These are phyloP conservation scores for Botrytis elliptica DNA, from an alignment of 2,329 filamentous ascomycete genomes.

Conservation along the genomic window DNA sequence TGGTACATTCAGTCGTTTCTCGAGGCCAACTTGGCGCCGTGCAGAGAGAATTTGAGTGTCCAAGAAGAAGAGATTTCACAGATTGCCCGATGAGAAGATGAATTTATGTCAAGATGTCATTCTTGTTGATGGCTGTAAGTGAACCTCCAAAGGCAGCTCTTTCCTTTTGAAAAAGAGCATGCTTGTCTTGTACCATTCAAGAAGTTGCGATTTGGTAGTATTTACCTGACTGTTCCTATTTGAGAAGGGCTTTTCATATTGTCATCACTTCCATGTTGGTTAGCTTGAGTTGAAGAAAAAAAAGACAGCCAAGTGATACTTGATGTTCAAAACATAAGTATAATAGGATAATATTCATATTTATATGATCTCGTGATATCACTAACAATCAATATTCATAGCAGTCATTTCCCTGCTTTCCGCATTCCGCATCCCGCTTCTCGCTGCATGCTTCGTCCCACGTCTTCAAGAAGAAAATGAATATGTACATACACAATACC, in stretches of 20 bases:
- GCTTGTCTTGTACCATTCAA: background rate
- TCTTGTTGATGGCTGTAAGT: background rate
- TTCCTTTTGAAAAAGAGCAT: background rate
- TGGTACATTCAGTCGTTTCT: background rate
- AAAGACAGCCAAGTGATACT: background rate
- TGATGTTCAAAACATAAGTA: background rate
- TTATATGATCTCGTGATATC: conserved; percentile 25
- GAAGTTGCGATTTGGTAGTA: background rate
- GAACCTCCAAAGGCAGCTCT: background rate
- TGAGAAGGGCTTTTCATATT: background rate
- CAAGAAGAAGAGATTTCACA: background rate
- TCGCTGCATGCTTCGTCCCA: background rate
- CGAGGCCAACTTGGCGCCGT: too few species aligned
- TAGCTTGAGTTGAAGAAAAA: background rate
- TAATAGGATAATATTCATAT: conserved; percentile 29
- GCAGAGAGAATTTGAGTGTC: background rate
- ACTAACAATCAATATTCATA: conserved; percentile 24
- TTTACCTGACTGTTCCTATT: background rate
- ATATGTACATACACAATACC: conserved; percentile 35
- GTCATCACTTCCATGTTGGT: background rate
- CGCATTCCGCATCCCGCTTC: background rate
- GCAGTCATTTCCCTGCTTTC: conserved; percentile 24
- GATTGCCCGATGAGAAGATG: background rate
- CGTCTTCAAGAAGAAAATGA: conserved; percentile 27
- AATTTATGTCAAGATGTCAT: background rate